Conservation (phyloP, 345 rosid species). For the Gossypium rotundifolium region DNA sequence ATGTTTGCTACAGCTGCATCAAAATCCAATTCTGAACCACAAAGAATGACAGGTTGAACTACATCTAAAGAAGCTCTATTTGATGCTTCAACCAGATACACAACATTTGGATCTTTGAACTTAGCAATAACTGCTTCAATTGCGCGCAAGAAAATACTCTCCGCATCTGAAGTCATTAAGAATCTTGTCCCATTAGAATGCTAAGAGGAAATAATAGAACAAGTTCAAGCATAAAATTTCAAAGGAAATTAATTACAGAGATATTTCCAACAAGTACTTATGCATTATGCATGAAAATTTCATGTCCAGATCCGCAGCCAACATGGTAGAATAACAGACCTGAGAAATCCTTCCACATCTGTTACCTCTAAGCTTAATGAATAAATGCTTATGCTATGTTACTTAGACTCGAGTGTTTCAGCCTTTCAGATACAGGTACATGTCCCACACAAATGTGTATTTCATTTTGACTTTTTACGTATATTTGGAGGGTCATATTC, state of each 20-base stretch:
- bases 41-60: conserved; percentile 43
- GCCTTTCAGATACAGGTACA: no score
- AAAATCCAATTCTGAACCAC: conserved; percentile 52
- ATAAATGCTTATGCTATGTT: conserved; percentile 1
- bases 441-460: no score
- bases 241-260: neutral
- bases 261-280: neutral
- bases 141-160: conserved; percentile 40
- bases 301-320: neutral
- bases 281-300: neutral
- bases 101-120: conserved; percentile 55
- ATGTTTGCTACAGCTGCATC: conserved; percentile 32
- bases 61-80: conserved; percentile 34
- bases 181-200: conserved; percentile 5
- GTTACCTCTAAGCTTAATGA: neutral
- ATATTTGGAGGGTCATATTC: neutral
- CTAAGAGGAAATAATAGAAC: neutral
- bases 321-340: neutral
- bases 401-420: neutral
- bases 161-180: conserved; percentile 37
- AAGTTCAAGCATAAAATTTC: neutral
- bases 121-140: conserved; percentile 41
- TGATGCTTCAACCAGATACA: conserved; percentile 46
- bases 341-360: neutral
- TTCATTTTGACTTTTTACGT: neutral